A percentile compares a stretch with the other conserved stretches of the same genome.
phyloP scores from a whole-genome alignment of 192 early-diverging fungal genomes.

The Dissophora ornata region DNA sequence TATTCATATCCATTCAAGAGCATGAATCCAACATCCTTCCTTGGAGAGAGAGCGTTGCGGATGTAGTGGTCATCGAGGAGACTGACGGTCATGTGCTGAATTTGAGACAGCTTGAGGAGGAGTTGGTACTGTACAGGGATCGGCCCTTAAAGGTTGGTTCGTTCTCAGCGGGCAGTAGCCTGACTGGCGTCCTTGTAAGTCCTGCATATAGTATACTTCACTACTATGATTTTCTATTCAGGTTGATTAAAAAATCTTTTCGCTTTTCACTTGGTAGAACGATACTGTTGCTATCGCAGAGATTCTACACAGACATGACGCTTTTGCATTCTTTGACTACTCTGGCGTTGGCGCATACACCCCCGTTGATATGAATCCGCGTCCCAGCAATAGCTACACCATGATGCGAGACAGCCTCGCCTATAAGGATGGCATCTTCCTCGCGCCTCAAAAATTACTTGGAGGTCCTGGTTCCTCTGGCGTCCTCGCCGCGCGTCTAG shows the following conservation, averaged over 20 bases:
- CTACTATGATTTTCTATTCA: background rate
- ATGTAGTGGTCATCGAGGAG: slow-evolving; percentile 38
- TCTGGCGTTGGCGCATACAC: slow-evolving; percentile 29
- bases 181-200: slow-evolving; percentile 47
- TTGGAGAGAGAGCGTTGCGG: slow-evolving; percentile 41
- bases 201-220: background rate
- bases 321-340: slow-evolving; percentile 47
- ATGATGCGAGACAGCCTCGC: slow-evolving; percentile 3
- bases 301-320: slow-evolving; percentile 39
- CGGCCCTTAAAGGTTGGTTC: slow-evolving; percentile 35
- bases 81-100: slow-evolving; percentile 3
- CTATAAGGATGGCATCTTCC: slow-evolving; percentile 38
- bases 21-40: slow-evolving; percentile 54
- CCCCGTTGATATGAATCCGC: slow-evolving; percentile 9
- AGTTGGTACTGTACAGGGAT: background rate
- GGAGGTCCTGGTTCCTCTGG: slow-evolving; percentile 51
- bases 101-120: slow-evolving; percentile 28
- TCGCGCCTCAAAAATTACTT: slow-evolving; percentile 53
- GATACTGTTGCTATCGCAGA: slow-evolving; percentile 29
- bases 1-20: slow-evolving; percentile 52
- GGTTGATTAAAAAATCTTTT: background rate
- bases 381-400: background rate
- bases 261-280: background rate
- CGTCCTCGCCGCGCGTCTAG: slow-evolving; percentile 28
- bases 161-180: slow-evolving; percentile 50